Evolutionary conservation across 148 eudicot species (phyloP).

Genomic region (Pouteria glomerata): DNA sequence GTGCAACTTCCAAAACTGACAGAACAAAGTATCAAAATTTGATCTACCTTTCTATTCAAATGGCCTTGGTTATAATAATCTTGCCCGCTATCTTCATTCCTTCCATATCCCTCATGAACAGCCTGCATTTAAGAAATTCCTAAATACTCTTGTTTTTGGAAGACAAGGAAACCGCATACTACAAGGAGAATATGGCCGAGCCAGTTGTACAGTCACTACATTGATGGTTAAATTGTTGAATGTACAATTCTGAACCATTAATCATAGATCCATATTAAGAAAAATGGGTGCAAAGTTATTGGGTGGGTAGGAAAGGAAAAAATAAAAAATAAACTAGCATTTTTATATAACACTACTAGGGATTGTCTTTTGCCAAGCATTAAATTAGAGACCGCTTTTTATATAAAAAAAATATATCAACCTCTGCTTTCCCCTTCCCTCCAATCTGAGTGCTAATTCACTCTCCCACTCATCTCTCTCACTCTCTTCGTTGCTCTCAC

Average conservation of each 20-base stretch:
- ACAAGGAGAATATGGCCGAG: not conserved
- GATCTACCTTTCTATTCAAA: slow-evolving; percentile 29
- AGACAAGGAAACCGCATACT: not conserved
- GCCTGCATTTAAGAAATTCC: slow-evolving; percentile 24
- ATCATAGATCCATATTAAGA: not conserved
- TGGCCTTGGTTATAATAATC: slow-evolving; percentile 21
- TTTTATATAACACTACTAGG: no score
- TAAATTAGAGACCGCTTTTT: no score
- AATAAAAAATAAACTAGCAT: no score
- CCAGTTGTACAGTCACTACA: not conserved
- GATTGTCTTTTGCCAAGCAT: no score
- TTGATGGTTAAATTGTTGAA: not conserved
- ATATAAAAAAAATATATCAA: no score
- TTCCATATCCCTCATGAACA: slow-evolving; percentile 27
- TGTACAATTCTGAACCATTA: not conserved
- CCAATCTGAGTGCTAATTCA: no score
- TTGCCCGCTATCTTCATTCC: slow-evolving; percentile 20
- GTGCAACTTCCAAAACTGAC: not conserved
- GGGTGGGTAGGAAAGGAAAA: no score
- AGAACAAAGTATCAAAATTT: not conserved
- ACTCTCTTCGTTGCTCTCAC: no score
- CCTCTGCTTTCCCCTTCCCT: no score
- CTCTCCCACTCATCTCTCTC: no score
- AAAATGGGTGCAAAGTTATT: no score
- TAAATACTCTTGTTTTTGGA: not conserved